Percentiles rank a stretch among this genome's conserved stretches.
Conservation (phyloP, 1,284 basidiomycete genomes). For the Meripilus lineatus region DNA sequence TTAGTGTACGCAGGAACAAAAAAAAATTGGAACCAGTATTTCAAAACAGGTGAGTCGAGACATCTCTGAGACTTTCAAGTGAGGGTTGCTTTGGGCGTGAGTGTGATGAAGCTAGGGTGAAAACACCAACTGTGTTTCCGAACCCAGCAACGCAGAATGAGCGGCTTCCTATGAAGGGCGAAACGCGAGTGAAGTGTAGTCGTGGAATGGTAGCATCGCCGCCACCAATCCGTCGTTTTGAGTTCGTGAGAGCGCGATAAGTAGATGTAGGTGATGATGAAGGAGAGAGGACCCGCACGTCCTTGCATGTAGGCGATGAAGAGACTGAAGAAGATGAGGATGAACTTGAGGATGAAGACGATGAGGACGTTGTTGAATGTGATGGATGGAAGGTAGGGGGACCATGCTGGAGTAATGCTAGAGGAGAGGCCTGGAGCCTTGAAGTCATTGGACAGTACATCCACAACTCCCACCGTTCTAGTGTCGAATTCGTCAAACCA, state of each 20-base stretch:
- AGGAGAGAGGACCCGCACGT: not conserved
- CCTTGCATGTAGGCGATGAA: conserved; percentile 9
- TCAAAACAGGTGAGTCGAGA: not conserved
- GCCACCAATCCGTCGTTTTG: conserved; percentile 10
- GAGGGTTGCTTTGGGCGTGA: not conserved
- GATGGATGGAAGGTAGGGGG: too few relatives aligned
- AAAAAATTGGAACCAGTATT: too few relatives aligned
- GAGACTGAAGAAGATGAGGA: not conserved
- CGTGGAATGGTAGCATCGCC: conserved; percentile 36
- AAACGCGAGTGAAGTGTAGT: conserved; percentile 73
- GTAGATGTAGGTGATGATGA: not conserved
- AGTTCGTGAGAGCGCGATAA: conserved; percentile 19
- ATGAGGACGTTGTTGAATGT: conserved; percentile 10
- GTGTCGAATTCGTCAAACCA: conserved; percentile 54
- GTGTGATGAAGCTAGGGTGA: conserved; percentile 26
- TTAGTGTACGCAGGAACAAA: too few relatives aligned
- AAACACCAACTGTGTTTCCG: conserved; percentile 73
- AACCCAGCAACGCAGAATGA: conserved; percentile 64
- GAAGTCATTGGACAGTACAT: conserved; percentile 55
- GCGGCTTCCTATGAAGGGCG: conserved; percentile 48
- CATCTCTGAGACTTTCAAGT: not conserved
- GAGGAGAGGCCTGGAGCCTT: conserved; percentile 42
- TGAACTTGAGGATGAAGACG: not conserved
- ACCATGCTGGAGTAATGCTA: conserved; percentile 39
- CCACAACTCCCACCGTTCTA: conserved; percentile 82